Conservation (phyloP, 164 flowering plant species). For the Vitis vinifera region ASM3070453v1 NC_081822.1:18310501-18311000, state of each 20-base stretch:
- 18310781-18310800: neutral
- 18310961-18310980: too few relatives aligned
- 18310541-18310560: slow-evolving; percentile 61
- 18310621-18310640: slow-evolving; percentile 87
- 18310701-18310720: neutral
- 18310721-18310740: slow-evolving; percentile 11
- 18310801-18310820: too few relatives aligned
- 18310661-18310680: slow-evolving; percentile 60
- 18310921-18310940: too few relatives aligned
- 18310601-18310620: slow-evolving; percentile 71
- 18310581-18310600: slow-evolving; percentile 31
- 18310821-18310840: too few relatives aligned
- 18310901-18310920: too few relatives aligned
- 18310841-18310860: too few relatives aligned
- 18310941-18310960: too few relatives aligned
- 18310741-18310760: slow-evolving; percentile 4
- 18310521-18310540: slow-evolving; percentile 24
- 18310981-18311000: too few relatives aligned
- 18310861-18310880: too few relatives aligned
- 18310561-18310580: slow-evolving; percentile 66
- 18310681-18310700: slow-evolving; percentile 24
- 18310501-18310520: slow-evolving; percentile 37
- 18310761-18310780: too few relatives aligned
- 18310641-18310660: slow-evolving; percentile 92
- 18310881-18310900: too few relatives aligned